phyloP scores from a whole-genome alignment of 1,139 yeast genomes.

The Zygosaccharomyces sapae region DNA sequence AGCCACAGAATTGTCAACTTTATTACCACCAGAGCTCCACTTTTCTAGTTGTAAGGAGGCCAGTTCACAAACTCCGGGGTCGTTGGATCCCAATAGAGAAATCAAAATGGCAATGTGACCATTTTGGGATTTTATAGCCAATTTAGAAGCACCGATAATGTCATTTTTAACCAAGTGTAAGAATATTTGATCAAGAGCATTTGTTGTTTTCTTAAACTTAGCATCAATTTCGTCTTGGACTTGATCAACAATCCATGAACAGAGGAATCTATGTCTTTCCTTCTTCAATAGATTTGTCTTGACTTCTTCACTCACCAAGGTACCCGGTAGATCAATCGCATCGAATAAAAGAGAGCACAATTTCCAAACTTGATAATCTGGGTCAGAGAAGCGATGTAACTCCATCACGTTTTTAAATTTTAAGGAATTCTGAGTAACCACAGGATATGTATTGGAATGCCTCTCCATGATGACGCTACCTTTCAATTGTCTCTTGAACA shows the following conservation, averaged over 20 bases:
- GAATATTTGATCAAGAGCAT: conserved; percentile 48
- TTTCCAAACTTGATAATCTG: conserved; percentile 42
- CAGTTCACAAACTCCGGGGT: conserved; percentile 48
- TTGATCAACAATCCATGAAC: conserved; percentile 56
- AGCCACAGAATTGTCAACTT: conserved; percentile 40
- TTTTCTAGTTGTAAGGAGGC: conserved; percentile 60
- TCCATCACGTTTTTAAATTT: conserved; percentile 24
- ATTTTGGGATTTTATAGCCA: conserved; percentile 56
- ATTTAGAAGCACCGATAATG: conserved; percentile 55
- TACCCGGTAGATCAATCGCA: conserved; percentile 27
- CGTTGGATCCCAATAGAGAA: conserved; percentile 69
- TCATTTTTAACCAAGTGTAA: conserved; percentile 53
- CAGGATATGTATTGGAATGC: conserved; percentile 35
- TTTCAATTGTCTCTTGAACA: conserved; percentile 21
- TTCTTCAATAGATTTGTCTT: conserved; percentile 38
- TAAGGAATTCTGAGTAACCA: conserved; percentile 26
- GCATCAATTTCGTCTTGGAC: conserved; percentile 46
- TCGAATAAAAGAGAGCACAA: conserved; percentile 61
- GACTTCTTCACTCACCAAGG: conserved; percentile 32
- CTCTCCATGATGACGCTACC: conserved; percentile 22
- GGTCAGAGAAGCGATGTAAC: conserved; percentile 15
- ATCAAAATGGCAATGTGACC: conserved; percentile 66
- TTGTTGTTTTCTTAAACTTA: conserved; percentile 23
- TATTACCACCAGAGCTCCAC: conserved; percentile 47
- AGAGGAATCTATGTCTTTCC: conserved; percentile 45